A percentile compares a stretch with the other conserved stretches of the same genome.
These are phyloP conservation scores for Neurospora sp. DNA, from an alignment of 495 filamentous ascomycete genomes.

Conservation along the genomic window DNA sequence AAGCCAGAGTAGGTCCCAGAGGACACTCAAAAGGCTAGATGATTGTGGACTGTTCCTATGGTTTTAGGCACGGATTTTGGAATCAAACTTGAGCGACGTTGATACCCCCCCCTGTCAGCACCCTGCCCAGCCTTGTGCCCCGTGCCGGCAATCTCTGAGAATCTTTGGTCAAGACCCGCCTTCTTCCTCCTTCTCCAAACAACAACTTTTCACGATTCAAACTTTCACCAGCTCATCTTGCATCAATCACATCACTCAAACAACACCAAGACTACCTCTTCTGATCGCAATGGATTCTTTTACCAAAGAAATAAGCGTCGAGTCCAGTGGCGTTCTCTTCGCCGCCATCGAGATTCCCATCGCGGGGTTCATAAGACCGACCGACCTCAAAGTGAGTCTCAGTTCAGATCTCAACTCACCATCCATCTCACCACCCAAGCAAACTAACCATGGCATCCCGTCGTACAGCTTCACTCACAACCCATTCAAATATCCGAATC, in stretches of 20 bases:
- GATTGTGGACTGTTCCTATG: neutral
- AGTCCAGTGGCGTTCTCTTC: neutral
- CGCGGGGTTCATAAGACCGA: neutral
- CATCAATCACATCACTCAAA: neutral
- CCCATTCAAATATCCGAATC: neutral
- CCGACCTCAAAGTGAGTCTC: neutral
- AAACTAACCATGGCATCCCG: neutral
- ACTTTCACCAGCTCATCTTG: neutral
- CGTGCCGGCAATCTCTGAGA: neutral
- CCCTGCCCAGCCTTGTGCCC: neutral
- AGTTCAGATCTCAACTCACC: neutral
- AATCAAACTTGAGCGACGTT: neutral
- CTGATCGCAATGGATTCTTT: neutral
- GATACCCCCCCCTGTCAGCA: neutral
- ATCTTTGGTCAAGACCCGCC: neutral
- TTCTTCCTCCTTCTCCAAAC: neutral
- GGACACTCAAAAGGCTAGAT: neutral
- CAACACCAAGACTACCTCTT: neutral
- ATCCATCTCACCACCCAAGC: neutral
- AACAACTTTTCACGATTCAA: neutral
- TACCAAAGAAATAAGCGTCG: neutral
- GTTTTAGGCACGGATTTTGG: neutral
- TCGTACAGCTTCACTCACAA: neutral
- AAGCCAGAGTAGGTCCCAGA: neutral
- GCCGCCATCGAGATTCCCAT: neutral